Percentiles rank a stretch among this genome's conserved stretches.
Evolutionary conservation across 2,329 filamentous ascomycete species (phyloP).

Genomic region (Aspergillus nomiae): DNA sequence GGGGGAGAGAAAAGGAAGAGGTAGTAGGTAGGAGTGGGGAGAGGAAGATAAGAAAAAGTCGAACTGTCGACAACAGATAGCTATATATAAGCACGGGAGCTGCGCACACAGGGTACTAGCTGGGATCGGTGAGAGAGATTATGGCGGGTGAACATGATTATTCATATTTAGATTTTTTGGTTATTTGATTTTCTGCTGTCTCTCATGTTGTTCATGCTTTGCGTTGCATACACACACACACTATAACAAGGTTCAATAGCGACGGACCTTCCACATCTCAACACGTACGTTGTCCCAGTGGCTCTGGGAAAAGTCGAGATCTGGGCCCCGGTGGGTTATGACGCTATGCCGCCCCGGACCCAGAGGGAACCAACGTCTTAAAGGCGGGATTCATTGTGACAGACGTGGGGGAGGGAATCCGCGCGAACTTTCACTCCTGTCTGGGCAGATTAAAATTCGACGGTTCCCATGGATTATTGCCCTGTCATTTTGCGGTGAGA

Average conservation of each 20-base stretch:
- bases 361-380: conserved; percentile 6
- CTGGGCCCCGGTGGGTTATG: conserved; percentile 13
- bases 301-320: background rate
- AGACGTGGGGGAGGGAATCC: conserved; percentile 11
- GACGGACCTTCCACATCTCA: conserved; percentile 4
- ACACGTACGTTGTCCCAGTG: conserved; percentile 1
- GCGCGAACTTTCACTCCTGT: background rate
- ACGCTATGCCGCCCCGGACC: conserved; percentile 17
- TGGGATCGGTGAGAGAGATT: background rate
- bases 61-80: background rate
- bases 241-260: conserved; percentile 4
- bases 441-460: background rate
- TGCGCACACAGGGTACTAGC: background rate
- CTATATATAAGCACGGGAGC: conserved; percentile 8
- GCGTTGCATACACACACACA: background rate
- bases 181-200: background rate
- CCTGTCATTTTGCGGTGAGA: background rate
- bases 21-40: background rate
- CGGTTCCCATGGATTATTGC: background rate
- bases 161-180: background rate
- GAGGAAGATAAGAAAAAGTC: background rate
- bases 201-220: background rate
- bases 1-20: background rate
- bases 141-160: conserved; percentile 2
- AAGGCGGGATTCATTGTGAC: conserved; percentile 8